A percentile compares a stretch with the other conserved stretches of the same genome.
Conservation (phyloP, 1,284 basidiomycete species). For the Cronartium ribicola region DNA sequence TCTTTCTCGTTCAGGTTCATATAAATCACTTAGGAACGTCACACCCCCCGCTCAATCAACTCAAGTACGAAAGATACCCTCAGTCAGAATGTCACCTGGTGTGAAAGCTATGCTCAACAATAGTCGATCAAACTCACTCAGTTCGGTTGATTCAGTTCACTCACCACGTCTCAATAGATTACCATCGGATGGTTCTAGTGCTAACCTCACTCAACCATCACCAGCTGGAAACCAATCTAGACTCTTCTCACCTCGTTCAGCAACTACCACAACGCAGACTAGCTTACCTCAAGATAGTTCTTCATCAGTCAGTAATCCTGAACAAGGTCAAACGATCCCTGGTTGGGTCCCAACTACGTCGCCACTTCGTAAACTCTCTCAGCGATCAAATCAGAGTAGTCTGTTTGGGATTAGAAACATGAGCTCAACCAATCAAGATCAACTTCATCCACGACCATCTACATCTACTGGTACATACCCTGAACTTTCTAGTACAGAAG, state of each 20-base stretch:
- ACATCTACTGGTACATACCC: background rate
- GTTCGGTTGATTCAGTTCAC: background rate
- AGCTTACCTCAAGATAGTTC: slow-evolving; percentile 12
- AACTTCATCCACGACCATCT: background rate
- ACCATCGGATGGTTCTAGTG: slow-evolving; percentile 3
- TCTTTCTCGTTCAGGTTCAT: no score
- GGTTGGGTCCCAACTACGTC: background rate
- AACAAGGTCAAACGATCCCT: background rate
- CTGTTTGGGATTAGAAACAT: background rate
- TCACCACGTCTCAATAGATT: background rate
- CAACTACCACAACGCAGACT: slow-evolving; percentile 16
- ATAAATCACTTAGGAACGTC: no score
- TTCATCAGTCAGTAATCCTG: slow-evolving; percentile 1
- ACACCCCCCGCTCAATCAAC: no score
- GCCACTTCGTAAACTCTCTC: background rate
- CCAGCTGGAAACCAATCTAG: background rate
- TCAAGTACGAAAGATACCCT: no score
- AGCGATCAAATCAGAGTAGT: slow-evolving; percentile 1
- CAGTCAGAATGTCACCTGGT: background rate
- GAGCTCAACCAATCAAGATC: background rate
- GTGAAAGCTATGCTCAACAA: background rate
- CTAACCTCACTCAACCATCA: background rate
- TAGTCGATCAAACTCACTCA: background rate
- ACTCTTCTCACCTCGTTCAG: slow-evolving; percentile 5
- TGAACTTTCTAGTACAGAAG: background rate